A percentile compares a stretch with the other conserved stretches of the same genome.
Conservation (phyloP, 2,329 filamentous ascomycete species). For the Tolypocladium ovalisporum region DNA sequence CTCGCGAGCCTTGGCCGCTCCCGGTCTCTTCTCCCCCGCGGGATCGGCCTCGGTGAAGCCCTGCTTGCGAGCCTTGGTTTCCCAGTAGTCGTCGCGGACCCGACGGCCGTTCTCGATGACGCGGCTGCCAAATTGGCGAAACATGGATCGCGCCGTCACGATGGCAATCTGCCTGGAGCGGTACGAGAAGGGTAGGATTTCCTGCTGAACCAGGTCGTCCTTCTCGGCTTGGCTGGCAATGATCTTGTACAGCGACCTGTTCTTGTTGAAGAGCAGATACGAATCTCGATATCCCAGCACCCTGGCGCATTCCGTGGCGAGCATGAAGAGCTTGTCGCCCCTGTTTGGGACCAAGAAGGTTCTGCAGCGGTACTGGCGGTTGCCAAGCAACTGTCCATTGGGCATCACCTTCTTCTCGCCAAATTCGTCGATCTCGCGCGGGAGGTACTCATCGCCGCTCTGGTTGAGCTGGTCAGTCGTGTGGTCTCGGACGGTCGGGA, state of each 20-base stretch:
- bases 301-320: slow-evolving; percentile 92
- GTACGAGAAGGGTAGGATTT: slow-evolving; percentile 94
- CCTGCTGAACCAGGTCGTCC: slow-evolving; percentile 88
- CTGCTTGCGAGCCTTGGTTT: slow-evolving; percentile 91
- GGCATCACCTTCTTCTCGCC: slow-evolving; percentile 88
- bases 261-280: slow-evolving; percentile 98
- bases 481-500: slow-evolving; percentile 92
- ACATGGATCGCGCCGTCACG: slow-evolving; percentile 96
- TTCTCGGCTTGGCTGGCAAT: slow-evolving; percentile 94
- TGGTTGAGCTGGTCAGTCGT: slow-evolving; percentile 89
- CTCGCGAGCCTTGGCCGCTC: slow-evolving; percentile 79
- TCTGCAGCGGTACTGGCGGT: slow-evolving; percentile 80
- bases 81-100: slow-evolving; percentile 98
- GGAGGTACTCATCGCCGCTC: slow-evolving; percentile 87
- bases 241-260: slow-evolving; percentile 92
- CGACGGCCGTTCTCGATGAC: slow-evolving; percentile 83
- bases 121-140: slow-evolving; percentile 91
- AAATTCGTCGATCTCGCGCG: slow-evolving; percentile 82
- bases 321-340: slow-evolving; percentile 93
- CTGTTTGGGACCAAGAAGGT: slow-evolving; percentile 89
- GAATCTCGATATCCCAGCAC: slow-evolving; percentile 92
- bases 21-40: slow-evolving; percentile 91
- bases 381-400: slow-evolving; percentile 72
- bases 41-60: slow-evolving; percentile 96
- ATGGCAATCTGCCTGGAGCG: slow-evolving; percentile 97